Conservation (phyloP, 2,329 filamentous ascomycete species). For the Alternaria triticimaculans region DNA sequence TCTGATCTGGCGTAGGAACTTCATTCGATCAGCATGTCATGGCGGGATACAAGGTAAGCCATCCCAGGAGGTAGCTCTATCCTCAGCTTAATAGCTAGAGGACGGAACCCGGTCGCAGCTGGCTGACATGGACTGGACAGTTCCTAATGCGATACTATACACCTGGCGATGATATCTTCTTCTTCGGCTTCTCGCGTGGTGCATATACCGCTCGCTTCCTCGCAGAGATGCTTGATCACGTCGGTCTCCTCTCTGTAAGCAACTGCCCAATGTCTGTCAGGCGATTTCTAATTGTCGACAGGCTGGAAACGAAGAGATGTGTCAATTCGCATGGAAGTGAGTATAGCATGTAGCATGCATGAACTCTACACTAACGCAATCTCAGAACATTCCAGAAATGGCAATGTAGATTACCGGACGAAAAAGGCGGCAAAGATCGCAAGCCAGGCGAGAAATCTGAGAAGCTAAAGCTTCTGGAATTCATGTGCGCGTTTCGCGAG, state of each 20-base stretch:
- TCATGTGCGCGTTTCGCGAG: slow-evolving; percentile 80
- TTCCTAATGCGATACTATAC: slow-evolving; percentile 59
- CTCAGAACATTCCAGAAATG: slow-evolving; percentile 70
- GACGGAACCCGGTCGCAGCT: background rate
- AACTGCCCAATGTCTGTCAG: background rate
- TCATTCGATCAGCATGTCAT: slow-evolving; percentile 85
- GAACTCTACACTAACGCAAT: background rate
- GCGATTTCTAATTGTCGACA: slow-evolving; percentile 3
- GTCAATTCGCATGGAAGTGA: slow-evolving; percentile 79
- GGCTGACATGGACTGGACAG: slow-evolving; percentile 12
- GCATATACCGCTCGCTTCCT: slow-evolving; percentile 61
- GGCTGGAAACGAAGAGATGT: slow-evolving; percentile 85
- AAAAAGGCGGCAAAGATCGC: slow-evolving; percentile 29
- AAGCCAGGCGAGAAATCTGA: slow-evolving; percentile 55
- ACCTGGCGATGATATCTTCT: slow-evolving; percentile 57
- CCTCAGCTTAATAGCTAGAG: background rate
- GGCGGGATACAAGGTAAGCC: slow-evolving; percentile 77
- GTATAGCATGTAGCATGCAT: background rate
- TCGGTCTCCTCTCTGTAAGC: slow-evolving; percentile 71
- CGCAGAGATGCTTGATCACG: slow-evolving; percentile 84
- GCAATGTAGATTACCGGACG: slow-evolving; percentile 62
- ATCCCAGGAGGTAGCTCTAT: background rate
- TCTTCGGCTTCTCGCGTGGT: slow-evolving; percentile 59
- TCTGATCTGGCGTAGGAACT: slow-evolving; percentile 58
- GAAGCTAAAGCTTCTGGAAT: slow-evolving; percentile 70